Percentiles rank a stretch among this genome's conserved stretches.
These are phyloP conservation scores for Nadsonia commutata DNA, from an alignment of 1,139 yeast species.

Conservation along the genomic window DNA sequence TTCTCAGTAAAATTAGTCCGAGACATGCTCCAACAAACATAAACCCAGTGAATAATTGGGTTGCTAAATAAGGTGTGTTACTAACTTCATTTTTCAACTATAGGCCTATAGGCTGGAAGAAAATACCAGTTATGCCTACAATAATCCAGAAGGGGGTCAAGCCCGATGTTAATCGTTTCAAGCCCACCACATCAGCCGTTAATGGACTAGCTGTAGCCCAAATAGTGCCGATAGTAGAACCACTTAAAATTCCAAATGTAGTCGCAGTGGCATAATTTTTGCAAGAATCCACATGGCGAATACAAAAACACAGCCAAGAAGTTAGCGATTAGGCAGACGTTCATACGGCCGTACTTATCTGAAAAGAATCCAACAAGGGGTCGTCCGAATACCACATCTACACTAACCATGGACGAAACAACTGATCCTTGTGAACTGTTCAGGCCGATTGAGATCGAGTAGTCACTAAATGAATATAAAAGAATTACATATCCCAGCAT, in stretches of 20 bases:
- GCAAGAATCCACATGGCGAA: conserved; percentile 11
- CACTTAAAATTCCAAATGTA: conserved; percentile 2
- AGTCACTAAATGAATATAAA: conserved; percentile 47
- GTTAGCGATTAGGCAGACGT: conserved; percentile 24
- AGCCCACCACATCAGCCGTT: conserved; percentile 7
- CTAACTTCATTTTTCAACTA: conserved; percentile 25
- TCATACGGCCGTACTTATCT: conserved; percentile 43
- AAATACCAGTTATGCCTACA: conserved; percentile 10
- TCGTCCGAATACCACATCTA: conserved; percentile 49
- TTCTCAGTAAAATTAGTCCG: too few species aligned
- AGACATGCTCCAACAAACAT: too few species aligned
- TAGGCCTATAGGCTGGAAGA: conserved; percentile 35
- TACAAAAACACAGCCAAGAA: conserved; percentile 15
- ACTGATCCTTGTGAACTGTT: conserved; percentile 40
- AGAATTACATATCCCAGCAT: conserved; percentile 47
- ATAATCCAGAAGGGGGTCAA: conserved; percentile 6
- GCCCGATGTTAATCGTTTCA: conserved; percentile 5
- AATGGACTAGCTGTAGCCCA: conserved; percentile 5
- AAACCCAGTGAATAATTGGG: conserved; percentile 47
- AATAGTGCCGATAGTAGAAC: conserved; percentile 3
- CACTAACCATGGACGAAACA: conserved; percentile 47
- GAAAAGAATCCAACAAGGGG: conserved; percentile 46
- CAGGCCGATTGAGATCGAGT: conserved; percentile 46
- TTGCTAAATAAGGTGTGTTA: conserved; percentile 36
- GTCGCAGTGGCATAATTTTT: conserved; percentile 2